phyloP scores from a whole-genome alignment of 441 rosid genomes.

The Populus hybrid region DNA sequence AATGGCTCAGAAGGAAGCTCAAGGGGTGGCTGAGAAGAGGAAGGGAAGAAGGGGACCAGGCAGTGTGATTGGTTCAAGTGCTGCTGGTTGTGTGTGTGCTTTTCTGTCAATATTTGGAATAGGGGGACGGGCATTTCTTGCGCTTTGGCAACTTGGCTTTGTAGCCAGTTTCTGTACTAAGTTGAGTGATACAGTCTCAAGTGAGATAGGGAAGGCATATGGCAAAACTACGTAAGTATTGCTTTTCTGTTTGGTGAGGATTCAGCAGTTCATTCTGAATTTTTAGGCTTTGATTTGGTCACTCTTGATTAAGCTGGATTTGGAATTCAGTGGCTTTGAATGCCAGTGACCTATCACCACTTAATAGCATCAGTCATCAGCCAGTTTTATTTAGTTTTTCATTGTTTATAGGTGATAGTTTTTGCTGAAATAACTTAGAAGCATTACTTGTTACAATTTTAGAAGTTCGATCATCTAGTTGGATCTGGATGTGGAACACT shows the following conservation, averaged over 20 bases:
- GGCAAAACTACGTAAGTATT: constrained; percentile 88
- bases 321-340: neutral
- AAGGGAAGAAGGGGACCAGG: constrained; percentile 94
- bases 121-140: constrained; percentile 58
- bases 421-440: neutral
- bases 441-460: neutral
- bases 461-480: neutral
- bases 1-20: constrained; percentile 95
- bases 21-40: constrained; percentile 89
- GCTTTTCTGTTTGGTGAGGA: constrained; percentile 7
- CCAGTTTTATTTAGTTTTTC: neutral
- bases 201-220: constrained; percentile 94
- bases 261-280: neutral
- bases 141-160: constrained; percentile 79
- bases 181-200: constrained; percentile 85
- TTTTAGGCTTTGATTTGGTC: constrained; percentile 3
- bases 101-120: constrained; percentile 60
- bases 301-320: neutral
- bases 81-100: constrained; percentile 90
- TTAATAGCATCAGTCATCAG: neutral
- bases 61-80: constrained; percentile 95
- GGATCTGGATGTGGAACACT: neutral
- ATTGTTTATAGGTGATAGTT: neutral
- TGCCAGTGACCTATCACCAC: neutral
- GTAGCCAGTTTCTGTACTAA: constrained; percentile 95